Percentiles rank a stretch among this genome's conserved stretches.
Evolutionary conservation across 2,329 filamentous ascomycete genomes (phyloP).

Genomic region (Nannizziopsis barbatae): DNA sequence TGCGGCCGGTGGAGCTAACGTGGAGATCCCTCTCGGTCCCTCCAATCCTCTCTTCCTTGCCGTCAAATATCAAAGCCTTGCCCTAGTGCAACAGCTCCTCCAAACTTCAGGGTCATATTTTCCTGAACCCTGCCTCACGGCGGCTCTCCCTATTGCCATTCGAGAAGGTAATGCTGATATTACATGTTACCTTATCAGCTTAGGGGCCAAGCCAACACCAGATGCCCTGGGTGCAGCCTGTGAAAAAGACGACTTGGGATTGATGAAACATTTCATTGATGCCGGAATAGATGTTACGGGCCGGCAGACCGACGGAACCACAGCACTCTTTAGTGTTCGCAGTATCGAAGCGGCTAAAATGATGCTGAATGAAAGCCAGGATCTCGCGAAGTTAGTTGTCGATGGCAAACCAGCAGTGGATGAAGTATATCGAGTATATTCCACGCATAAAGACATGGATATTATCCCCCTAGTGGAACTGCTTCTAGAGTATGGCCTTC

Average conservation of each 20-base stretch:
- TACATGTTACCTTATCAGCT: background rate
- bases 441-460: background rate
- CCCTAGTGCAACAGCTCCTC: background rate
- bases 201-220: background rate
- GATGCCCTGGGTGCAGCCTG: background rate
- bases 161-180: background rate
- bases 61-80: background rate
- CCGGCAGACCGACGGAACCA: background rate
- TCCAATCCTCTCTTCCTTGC: background rate
- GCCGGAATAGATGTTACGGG: constrained; percentile 1
- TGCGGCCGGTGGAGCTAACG: background rate
- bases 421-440: background rate
- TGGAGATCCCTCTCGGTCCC: background rate
- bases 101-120: background rate
- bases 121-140: background rate
- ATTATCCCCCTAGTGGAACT: background rate
- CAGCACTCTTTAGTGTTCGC: constrained; percentile 1
- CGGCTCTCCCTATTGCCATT: background rate
- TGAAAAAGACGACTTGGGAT: background rate
- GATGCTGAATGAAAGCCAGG: background rate
- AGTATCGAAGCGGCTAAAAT: background rate
- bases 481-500: background rate
- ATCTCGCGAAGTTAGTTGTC: background rate
- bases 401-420: background rate
- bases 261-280: constrained; percentile 3